These are phyloP conservation scores for Phytophthora litchii DNA, from an alignment of 352 stramenopile genomes.

Conservation along the genomic window DNA sequence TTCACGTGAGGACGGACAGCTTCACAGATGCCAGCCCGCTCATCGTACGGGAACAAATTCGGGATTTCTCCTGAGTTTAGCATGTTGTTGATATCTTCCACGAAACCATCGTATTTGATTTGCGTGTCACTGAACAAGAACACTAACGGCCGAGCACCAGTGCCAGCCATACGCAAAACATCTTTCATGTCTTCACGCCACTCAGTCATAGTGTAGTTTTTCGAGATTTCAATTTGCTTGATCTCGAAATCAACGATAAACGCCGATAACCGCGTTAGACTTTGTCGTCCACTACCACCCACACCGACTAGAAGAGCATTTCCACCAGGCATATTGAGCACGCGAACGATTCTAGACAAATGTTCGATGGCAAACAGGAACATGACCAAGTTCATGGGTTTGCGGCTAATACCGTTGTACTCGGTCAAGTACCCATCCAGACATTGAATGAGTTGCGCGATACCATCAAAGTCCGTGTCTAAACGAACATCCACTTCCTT, in stretches of 20 bases:
- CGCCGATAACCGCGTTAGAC: constrained; percentile 90
- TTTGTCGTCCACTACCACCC: constrained; percentile 92
- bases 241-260: constrained; percentile 94
- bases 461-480: constrained; percentile 74
- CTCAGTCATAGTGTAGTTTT: constrained; percentile 94
- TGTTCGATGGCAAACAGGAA: constrained; percentile 97
- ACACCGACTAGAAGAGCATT: constrained; percentile 95
- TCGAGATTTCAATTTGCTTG: constrained; percentile 95
- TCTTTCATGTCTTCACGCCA: constrained; percentile 96
- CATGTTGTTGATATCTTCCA: constrained; percentile 98
- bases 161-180: constrained; percentile 90
- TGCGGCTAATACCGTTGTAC: constrained; percentile 93
- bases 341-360: constrained; percentile 89
- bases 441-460: constrained; percentile 81
- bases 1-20: constrained; percentile 91
- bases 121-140: constrained; percentile 97
- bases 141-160: constrained; percentile 84
- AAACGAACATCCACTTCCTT: constrained; percentile 80
- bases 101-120: constrained; percentile 96
- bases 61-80: constrained; percentile 95
- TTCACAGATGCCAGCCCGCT: constrained; percentile 91
- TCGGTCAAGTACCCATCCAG: constrained; percentile 91
- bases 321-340: constrained; percentile 95
- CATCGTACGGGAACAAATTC: constrained; percentile 95
- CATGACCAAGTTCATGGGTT: constrained; percentile 96